Conservation (phyloP, 805 yeast genomes). For the Vanderwaltozyma verrucispora region DNA sequence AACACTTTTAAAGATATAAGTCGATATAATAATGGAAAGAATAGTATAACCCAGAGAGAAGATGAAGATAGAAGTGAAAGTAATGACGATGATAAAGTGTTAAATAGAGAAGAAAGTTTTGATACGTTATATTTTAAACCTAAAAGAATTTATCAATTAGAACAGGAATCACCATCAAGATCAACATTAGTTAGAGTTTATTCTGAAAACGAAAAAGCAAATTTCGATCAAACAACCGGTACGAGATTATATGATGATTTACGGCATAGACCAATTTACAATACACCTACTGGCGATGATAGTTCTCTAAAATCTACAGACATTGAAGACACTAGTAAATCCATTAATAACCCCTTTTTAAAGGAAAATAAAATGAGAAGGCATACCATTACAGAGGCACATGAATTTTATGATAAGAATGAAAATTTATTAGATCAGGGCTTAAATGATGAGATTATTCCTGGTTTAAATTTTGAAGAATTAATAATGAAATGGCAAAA, state of each 20-base stretch:
- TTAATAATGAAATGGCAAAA: conserved; percentile 40
- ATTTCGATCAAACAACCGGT: conserved; percentile 44
- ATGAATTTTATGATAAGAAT: not conserved
- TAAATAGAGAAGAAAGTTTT: conserved; percentile 2
- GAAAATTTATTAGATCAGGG: conserved; percentile 1
- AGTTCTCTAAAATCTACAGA: no score
- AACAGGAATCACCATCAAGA: conserved; percentile 14
- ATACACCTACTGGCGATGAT: not conserved
- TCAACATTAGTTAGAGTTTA: conserved; percentile 40
- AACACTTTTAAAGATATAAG: no score
- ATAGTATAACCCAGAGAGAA: not conserved
- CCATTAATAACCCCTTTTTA: not conserved
- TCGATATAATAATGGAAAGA: not conserved
- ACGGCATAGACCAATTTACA: conserved; percentile 34
- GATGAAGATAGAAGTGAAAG: not conserved
- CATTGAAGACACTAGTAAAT: no score
- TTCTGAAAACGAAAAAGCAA: conserved; percentile 44
- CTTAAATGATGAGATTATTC: conserved; percentile 66
- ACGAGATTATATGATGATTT: conserved; percentile 45
- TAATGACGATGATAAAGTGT: not conserved
- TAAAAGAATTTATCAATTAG: conserved; percentile 15
- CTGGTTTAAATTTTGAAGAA: conserved; percentile 51
- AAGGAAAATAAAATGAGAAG: not conserved
- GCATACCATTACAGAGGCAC: not conserved
- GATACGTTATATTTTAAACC: conserved; percentile 16